Evolutionary conservation across 1,139 yeast genomes (phyloP).

Genomic region (Candida tropicalis): DNA sequence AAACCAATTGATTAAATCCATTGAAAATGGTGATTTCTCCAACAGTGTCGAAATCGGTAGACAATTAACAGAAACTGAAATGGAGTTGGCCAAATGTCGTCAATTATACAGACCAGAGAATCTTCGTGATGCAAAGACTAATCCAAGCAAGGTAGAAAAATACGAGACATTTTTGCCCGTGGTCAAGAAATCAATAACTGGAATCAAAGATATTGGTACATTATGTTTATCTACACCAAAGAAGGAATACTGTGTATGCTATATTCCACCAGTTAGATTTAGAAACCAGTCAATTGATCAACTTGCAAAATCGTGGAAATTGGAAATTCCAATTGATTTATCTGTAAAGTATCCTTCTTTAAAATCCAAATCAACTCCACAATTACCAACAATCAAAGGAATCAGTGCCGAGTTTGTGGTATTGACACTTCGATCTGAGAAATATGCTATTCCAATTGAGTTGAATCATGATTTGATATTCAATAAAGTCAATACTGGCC

Average conservation of each 20-base stretch:
- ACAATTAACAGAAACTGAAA: conserved; percentile 20
- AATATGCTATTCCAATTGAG: conserved; percentile 40
- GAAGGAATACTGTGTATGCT: conserved; percentile 27
- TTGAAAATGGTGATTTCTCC: conserved; percentile 20
- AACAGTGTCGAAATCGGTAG: conserved; percentile 19
- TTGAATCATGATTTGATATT: conserved; percentile 45
- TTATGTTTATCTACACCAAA: conserved; percentile 32
- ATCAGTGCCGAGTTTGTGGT: conserved; percentile 36
- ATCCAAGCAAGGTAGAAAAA: conserved; percentile 13
- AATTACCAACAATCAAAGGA: conserved; percentile 33
- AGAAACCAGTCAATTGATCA: conserved; percentile 18
- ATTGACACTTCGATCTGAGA: conserved; percentile 34
- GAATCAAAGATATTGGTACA: conserved; percentile 20
- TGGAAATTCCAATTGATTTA: conserved; percentile 34
- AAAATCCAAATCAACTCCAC: conserved; percentile 2
- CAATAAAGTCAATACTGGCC: conserved; percentile 17
- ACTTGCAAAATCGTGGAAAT: conserved; percentile 25
- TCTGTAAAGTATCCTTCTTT: conserved; percentile 12
- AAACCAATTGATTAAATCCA: conserved; percentile 21
- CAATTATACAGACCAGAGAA: conserved; percentile 22
- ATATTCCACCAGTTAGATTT: conserved; percentile 35
- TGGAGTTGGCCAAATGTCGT: conserved; percentile 22
- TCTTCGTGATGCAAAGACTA: conserved; percentile 16
- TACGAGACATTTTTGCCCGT: conserved; percentile 20
- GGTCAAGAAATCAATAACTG: conserved; percentile 18